Evolutionary conservation across 2,329 filamentous ascomycete genomes (phyloP), one percentile per base, ranked within the genome.

Genomic region (Venturia asperata): DNA sequence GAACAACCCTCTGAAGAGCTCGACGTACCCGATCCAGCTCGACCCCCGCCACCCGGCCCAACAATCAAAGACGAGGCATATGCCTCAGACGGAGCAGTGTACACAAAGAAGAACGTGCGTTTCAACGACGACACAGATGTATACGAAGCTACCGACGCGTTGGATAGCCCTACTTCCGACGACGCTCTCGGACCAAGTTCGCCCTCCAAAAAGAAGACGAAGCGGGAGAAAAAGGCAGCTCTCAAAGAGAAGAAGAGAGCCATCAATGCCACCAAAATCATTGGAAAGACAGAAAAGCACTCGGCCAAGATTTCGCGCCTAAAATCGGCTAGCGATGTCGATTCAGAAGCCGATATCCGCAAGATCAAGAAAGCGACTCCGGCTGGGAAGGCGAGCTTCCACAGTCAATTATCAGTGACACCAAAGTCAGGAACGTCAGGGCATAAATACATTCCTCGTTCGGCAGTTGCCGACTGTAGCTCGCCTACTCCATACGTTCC

Each of bases 51-150:
- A 52, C 63, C 43, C 13, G 52, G 42, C 13, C 63, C 56, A 15
- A 19, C 43, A 19, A 41, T 64, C 24, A 42, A 64, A 70, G 72
- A 68, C 67, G 73, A 71, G 65, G 74, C 70, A 1, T 80, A 79
- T 65, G 75, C 74, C 39, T 79, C 77, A 11, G 78, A 80, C 66
- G 78, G 79, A n/a, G 63, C 42, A 24, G 76, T 75, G 43, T 75
- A 74, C 58, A 65, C 67, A 11, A 52, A 67, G n/a, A 72, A 73
- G 58, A 67, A 66, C 30, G 65, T 70, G 41, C 71, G 68, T 34
- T 73, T 70, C 70, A 63, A 61, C 24, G 69, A 69, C 55, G 67
- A 70, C n/a, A 64, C 66, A 34, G 68, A 69, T 41, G 68, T 64
- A 4, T 27, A 30, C 19, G 61, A 63, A 24, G 64, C 47, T 5